Evolutionary conservation across 129 eudicot species (phyloP).

Genomic region (sunflower (Helianthus annuus)): DNA sequence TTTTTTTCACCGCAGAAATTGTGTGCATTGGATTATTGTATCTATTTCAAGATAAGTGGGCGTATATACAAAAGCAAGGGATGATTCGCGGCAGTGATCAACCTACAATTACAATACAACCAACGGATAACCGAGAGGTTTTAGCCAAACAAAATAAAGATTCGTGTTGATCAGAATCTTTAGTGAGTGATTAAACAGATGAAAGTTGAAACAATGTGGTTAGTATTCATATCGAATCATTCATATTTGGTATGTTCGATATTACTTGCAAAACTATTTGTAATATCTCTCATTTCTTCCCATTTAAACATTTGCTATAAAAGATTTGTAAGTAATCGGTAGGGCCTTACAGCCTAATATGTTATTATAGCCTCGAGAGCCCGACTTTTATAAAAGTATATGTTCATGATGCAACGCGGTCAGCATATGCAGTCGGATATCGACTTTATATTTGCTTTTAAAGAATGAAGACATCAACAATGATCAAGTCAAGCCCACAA

Average conservation of each 20-base stretch:
- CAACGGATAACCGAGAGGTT: conserved; percentile 47
- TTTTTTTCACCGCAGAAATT: conserved; percentile 59
- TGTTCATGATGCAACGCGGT: conserved; percentile 11
- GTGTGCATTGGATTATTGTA: conserved; percentile 56
- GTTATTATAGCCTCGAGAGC: neutral
- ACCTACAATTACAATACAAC: conserved; percentile 38
- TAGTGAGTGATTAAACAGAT: neutral
- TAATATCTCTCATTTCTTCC: conserved; percentile 11
- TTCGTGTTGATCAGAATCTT: conserved; percentile 17
- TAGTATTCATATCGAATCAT: neutral
- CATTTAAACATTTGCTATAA: neutral
- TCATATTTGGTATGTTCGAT: conserved; percentile 9
- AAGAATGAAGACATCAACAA: conserved; percentile 11
- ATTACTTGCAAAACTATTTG: conserved; percentile 18
- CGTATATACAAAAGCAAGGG: conserved; percentile 59
- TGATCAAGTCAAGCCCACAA: conserved; percentile 18
- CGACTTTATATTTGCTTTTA: neutral
- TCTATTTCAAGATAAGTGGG: conserved; percentile 85
- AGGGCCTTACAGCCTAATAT: conserved; percentile 9
- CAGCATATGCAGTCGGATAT: conserved; percentile 5
- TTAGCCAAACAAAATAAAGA: conserved; percentile 35
- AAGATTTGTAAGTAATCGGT: conserved; percentile 7
- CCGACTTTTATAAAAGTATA: conserved; percentile 18
- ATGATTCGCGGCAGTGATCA: conserved; percentile 41
- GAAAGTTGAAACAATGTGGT: conserved; percentile 2